A percentile compares a stretch with the other conserved stretches of the same genome.
These are phyloP conservation scores for Pseudocercospora crystallina DNA, from an alignment of 2,329 filamentous ascomycete species.

Conservation along the genomic window DNA sequence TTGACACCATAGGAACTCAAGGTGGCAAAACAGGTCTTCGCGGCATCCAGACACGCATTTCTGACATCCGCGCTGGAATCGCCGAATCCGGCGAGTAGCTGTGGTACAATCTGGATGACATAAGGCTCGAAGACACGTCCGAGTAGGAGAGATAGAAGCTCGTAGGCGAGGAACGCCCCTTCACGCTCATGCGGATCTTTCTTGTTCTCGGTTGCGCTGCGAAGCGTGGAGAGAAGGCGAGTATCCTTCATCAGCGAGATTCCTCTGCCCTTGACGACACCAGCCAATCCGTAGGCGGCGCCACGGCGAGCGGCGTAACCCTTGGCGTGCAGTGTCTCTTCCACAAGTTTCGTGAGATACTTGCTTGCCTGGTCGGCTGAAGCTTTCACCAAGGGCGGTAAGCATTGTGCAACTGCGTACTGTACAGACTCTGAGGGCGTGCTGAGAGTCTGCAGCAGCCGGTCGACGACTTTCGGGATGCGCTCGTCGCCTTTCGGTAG, in stretches of 20 bases:
- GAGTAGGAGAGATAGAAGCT: slow-evolving; percentile 82
- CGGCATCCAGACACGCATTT: slow-evolving; percentile 86
- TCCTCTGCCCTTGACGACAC: slow-evolving; percentile 84
- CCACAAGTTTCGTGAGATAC: slow-evolving; percentile 78
- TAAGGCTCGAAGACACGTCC: slow-evolving; percentile 93
- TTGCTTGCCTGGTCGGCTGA: slow-evolving; percentile 73
- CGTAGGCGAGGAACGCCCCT: slow-evolving; percentile 84
- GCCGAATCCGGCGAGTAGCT: slow-evolving; percentile 84
- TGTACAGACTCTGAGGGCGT: slow-evolving; percentile 97
- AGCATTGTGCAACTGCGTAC: slow-evolving; percentile 90
- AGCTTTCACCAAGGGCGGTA: slow-evolving; percentile 84
- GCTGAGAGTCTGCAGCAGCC: slow-evolving; percentile 80
- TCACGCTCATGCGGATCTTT: slow-evolving; percentile 88
- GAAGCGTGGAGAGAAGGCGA: slow-evolving; percentile 79
- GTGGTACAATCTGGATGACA: slow-evolving; percentile 90
- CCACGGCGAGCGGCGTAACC: slow-evolving; percentile 91
- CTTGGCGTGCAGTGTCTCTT: slow-evolving; percentile 80
- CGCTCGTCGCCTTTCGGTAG: slow-evolving; percentile 81
- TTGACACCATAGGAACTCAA: slow-evolving; percentile 96
- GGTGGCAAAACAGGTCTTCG: slow-evolving; percentile 90
- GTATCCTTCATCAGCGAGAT: slow-evolving; percentile 79
- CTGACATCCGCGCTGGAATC: slow-evolving; percentile 86
- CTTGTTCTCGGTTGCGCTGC: slow-evolving; percentile 86
- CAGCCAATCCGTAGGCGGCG: slow-evolving; percentile 90
- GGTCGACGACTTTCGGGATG: slow-evolving; percentile 82